These are phyloP conservation scores for Aquanectria penicillioides DNA, from an alignment of 2,329 filamentous ascomycete genomes.

Conservation along the genomic window DNA sequence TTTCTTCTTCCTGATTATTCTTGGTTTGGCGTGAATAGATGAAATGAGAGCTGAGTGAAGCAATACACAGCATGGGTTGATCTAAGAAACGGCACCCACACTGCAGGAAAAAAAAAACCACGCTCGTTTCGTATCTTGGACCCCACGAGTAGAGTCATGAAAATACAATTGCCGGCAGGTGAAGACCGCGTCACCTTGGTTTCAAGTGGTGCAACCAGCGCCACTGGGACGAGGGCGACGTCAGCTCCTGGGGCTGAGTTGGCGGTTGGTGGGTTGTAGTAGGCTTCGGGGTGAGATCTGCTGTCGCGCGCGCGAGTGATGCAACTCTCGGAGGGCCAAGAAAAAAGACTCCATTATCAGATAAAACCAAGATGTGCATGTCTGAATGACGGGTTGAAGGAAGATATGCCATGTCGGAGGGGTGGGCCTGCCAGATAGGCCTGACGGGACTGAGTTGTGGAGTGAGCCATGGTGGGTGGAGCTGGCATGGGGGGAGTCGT, in stretches of 20 bases:
- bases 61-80: conserved; percentile 3
- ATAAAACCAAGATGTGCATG: too few relatives aligned
- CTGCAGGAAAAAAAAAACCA: neutral
- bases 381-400: too few relatives aligned
- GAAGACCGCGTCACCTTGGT: conserved; percentile 6
- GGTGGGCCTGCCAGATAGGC: too few relatives aligned
- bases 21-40: conserved; percentile 18
- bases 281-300: neutral
- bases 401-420: too few relatives aligned
- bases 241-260: conserved; percentile 32
- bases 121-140: neutral
- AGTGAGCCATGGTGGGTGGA: too few relatives aligned
- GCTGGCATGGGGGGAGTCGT: too few relatives aligned
- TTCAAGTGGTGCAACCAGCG: conserved; percentile 6
- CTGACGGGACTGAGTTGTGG: too few relatives aligned
- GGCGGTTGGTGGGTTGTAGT: neutral
- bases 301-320: neutral
- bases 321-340: conserved; percentile 1
- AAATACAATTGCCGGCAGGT: conserved; percentile 13
- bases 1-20: neutral
- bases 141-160: neutral
- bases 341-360: neutral
- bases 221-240: conserved; percentile 17
- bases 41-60: neutral
- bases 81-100: neutral